phyloP scores from a whole-genome alignment of 176 grass and related monocot species.

The Oryza australiensis region DNA sequence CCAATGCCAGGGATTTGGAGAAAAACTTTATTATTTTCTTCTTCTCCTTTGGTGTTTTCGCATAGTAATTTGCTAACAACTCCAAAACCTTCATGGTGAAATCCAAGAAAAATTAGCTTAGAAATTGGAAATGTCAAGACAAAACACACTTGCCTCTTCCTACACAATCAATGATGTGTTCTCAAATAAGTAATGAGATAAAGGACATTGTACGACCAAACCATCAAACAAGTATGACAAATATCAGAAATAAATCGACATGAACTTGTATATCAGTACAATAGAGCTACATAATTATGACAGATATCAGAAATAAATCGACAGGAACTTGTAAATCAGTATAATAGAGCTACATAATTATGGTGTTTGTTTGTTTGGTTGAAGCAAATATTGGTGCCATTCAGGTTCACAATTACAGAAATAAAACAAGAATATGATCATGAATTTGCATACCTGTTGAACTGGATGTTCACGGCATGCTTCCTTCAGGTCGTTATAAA shows the following conservation, averaged over 20 bases:
- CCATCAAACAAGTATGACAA: slow-evolving; percentile 12
- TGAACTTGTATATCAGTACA: not conserved
- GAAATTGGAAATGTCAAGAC: slow-evolving; percentile 1
- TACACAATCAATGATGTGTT: slow-evolving; percentile 17
- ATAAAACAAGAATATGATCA: slow-evolving; percentile 4
- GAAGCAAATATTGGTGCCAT: not conserved
- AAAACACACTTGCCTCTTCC: not conserved
- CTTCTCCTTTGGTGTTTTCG: slow-evolving; percentile 40
- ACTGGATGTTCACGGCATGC: slow-evolving; percentile 69
- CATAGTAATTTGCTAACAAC: slow-evolving; percentile 70
- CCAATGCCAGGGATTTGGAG: slow-evolving; percentile 75
- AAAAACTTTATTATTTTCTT: slow-evolving; percentile 63
- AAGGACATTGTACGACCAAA: not conserved
- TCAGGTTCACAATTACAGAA: slow-evolving; percentile 12
- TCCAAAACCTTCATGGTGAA: slow-evolving; percentile 68
- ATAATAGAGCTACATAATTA: not conserved
- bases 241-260: slow-evolving; percentile 17
- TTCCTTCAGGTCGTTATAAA: slow-evolving; percentile 91
- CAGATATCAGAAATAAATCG: slow-evolving; percentile 12
- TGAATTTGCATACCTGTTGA: slow-evolving; percentile 58
- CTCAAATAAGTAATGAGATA: not conserved
- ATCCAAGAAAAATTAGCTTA: slow-evolving; percentile 24
- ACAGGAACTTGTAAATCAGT: not conserved
- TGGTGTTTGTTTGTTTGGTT: not conserved
- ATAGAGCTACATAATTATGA: not conserved